Base-by-base conservation (phyloP, 73 alveolate genomes). In the Paramecium sonneborni region DNA sequence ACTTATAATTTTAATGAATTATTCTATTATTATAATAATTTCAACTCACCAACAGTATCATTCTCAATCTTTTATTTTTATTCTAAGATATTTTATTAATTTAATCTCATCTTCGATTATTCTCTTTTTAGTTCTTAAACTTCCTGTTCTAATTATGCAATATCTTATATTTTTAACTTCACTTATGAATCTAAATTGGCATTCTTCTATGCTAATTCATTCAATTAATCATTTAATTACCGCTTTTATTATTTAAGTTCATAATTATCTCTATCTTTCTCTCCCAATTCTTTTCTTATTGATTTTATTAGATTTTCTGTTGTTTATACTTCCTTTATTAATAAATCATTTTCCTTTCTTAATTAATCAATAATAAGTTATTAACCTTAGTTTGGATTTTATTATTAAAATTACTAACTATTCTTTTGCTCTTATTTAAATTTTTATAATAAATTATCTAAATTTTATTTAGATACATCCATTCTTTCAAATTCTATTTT, bases 181-280 rank as follows among this genome's bases (percentile, higher is more conserved):
- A 79, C 14, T 79, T 38, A 79, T 30, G 90, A 57, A 18, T 79
- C 90, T 15, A 41, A 41, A 43, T 26, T 79, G 3, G 90, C 90
- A 41, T 79, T 39, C 26, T 79, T 43, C 14, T 79, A 21, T 20
- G 90, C 30, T 39, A 79, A 24, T 43, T 79, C 90, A 12, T 12
- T 23, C 0, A 79, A 9, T 39, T 79, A 5, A 41, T 79, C 90
- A 41, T 38, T 79, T 5, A 79, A 34, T 0, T 14, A 5, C 1
- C 55, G 46, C 28, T 79, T 79, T 44, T 79, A 18, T 30, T 79
- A 79, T 46, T 79, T 79, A 8, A 79, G 41, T 10, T 79, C 90
- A 39, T 79, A 43, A 26, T 43, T 79, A 30, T 79, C 90, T 79
- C 90, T 39, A 46, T 79, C 90, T 14, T 79, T 79, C 10, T 79